Base-by-base conservation (phyloP, 352 stramenopile genomes). In the Thalassiosira mediterranea region DNA sequence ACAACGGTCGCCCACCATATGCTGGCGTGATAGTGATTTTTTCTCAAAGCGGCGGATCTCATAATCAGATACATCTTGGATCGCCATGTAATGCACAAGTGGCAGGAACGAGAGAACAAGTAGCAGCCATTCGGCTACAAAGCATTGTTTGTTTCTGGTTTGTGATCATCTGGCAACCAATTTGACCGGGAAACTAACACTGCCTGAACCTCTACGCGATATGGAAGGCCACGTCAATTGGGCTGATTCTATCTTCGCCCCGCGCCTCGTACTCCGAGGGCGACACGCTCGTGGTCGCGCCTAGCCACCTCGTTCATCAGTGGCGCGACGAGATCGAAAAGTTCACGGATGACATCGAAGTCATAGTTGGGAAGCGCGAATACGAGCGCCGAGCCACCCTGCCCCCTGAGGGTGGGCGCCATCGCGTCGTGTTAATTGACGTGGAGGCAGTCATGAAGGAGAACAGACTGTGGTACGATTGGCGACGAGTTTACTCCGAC, bases 261-360 rank as follows among this genome's bases (percentile, higher is more conserved):
- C 75, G 84, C 4, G 70, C 80, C 25, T 51, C 72, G 1, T 84
- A 87, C 0, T 47, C 26, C 19, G 63, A 64, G 17, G 90, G 81
- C 7, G 95, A 95, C 47, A 76, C 72, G 13, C 93, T 72, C 76
- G 46, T 95, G 5, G 62, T 96, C 7, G 92, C 91, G 34, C 92
- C 92, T 26, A 92, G 89, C 19, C 92, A 96, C 69, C 46, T 96
- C 31, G 75, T 96, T 5, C 88, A 75, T 2, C 92, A 96, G 54
- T 96, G 92, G 92, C 93, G 92, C 53, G 63, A 70, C 1, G 92
- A 96, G 38, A 90, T 94, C 31, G 72, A 87, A 40, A 95, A 95
- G 66, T 95, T 96, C 57, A 78, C 94, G 1, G 71, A 83, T 26
- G 89, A 93, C 40, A 88, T 96, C 72, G 81, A 95, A 59, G 90